Conservation (phyloP, 1,139 yeast genomes). For the Taiozyma sp. region DNA sequence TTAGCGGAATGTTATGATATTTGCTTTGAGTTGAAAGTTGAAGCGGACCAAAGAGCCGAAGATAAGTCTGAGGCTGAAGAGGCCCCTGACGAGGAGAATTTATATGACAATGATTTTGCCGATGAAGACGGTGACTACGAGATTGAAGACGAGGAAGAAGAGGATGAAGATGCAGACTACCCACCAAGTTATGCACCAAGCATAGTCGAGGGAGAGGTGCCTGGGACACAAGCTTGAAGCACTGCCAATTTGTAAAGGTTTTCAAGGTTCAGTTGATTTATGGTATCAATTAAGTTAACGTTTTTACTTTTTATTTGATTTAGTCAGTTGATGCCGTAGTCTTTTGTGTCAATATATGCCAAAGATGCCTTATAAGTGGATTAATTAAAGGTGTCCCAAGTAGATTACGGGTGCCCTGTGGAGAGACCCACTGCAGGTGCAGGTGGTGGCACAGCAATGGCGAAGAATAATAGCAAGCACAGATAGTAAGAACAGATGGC, state of each 20-base stretch:
- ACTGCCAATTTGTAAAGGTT: too few relatives aligned
- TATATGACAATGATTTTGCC: slow-evolving; percentile 17
- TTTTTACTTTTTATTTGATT: not conserved
- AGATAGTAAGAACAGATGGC: too few relatives aligned
- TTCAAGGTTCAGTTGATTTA: not conserved
- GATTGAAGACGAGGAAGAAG: slow-evolving; percentile 14
- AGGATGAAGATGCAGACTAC: slow-evolving; percentile 13
- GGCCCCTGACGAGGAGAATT: slow-evolving; percentile 14
- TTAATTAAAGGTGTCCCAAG: too few relatives aligned
- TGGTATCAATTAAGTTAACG: too few relatives aligned
- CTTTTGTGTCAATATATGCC: too few relatives aligned
- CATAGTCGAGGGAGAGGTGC: slow-evolving; percentile 9
- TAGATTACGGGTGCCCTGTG: too few relatives aligned
- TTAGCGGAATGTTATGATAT: slow-evolving; percentile 94
- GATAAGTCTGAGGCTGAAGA: slow-evolving; percentile 16
- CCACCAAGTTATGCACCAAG: slow-evolving; percentile 22
- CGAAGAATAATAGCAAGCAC: too few relatives aligned
- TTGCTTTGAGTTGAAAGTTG: slow-evolving; percentile 83
- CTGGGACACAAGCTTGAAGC: not conserved
- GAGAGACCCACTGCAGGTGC: too few relatives aligned
- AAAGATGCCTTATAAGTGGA: not conserved
- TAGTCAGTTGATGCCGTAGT: not conserved
- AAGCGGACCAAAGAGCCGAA: slow-evolving; percentile 61
- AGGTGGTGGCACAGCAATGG: too few relatives aligned
- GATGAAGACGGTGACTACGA: slow-evolving; percentile 17